Conservation (phyloP, 1,284 basidiomycete species). For the Sporisorium graminicola region DNA sequence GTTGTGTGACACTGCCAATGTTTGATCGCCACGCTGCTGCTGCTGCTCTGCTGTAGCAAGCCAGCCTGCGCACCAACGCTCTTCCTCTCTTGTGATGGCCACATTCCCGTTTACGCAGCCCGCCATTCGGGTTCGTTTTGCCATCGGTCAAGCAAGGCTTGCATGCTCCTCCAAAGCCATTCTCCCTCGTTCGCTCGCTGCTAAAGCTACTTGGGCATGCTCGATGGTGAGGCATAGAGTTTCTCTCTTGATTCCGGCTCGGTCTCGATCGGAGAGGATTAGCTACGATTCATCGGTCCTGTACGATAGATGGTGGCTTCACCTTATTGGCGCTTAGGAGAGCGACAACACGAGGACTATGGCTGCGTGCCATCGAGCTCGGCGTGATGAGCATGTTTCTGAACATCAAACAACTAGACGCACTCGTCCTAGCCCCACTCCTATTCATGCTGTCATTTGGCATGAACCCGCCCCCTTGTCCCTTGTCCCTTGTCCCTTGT, state of each 20-base stretch:
- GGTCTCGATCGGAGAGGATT: neutral
- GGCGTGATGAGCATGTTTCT: conserved; percentile 1
- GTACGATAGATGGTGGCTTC: neutral
- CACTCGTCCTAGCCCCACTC: conserved; percentile 10
- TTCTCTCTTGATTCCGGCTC: neutral
- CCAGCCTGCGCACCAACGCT: neutral
- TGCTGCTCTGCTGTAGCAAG: no score
- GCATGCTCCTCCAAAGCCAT: neutral
- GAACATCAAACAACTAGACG: conserved; percentile 1
- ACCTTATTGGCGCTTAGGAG: neutral
- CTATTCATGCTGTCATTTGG: conserved; percentile 33
- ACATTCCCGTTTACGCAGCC: neutral
- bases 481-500: no score
- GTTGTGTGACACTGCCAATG: no score
- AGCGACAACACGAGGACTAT: neutral
- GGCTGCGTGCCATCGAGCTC: neutral
- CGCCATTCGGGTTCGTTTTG: neutral
- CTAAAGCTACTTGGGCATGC: neutral
- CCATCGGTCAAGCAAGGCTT: neutral
- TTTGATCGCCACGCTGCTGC: no score
- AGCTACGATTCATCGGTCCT: neutral
- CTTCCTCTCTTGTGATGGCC: neutral
- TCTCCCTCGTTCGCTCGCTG: neutral
- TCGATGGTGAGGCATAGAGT: neutral
- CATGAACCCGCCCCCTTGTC: conserved; percentile 7